These are phyloP conservation scores for Sphenostylis stenocarpa DNA, from an alignment of 306 rosid genomes.

Conservation along the genomic window DNA sequence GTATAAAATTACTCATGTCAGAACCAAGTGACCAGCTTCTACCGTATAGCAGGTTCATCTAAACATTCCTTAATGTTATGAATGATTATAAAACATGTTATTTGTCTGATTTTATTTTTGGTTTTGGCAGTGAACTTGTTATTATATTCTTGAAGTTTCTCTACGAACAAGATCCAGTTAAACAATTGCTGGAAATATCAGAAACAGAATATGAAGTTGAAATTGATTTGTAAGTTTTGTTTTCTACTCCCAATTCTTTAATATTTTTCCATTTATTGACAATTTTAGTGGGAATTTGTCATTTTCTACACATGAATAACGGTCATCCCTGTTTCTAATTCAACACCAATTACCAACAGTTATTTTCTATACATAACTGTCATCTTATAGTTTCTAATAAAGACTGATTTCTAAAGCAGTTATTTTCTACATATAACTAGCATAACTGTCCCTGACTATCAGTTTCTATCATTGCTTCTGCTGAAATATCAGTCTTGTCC, in stretches of 20 bases:
- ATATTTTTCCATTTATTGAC: slow-evolving; percentile 19
- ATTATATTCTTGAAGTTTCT: slow-evolving; percentile 84
- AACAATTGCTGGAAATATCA: slow-evolving; percentile 77
- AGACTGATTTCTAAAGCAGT: too few species aligned
- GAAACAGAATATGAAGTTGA: slow-evolving; percentile 63
- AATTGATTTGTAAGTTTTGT: slow-evolving; percentile 72
- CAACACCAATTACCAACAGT: too few species aligned
- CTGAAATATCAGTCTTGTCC: too few species aligned
- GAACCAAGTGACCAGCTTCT: slow-evolving; percentile 97
- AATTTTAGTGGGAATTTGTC: background rate
- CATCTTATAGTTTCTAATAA: too few species aligned
- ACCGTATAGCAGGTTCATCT: slow-evolving; percentile 74
- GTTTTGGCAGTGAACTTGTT: slow-evolving; percentile 87
- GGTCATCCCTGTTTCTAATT: background rate
- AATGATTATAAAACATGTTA: slow-evolving; percentile 15
- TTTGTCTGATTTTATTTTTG: slow-evolving; percentile 34
- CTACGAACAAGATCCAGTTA: slow-evolving; percentile 91
- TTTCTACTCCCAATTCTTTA: background rate
- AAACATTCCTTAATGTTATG: slow-evolving; percentile 27
- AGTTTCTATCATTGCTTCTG: too few species aligned
- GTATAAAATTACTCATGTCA: slow-evolving; percentile 83
- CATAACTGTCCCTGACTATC: too few species aligned
- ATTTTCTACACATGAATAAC: background rate
- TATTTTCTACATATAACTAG: too few species aligned
- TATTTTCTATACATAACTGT: too few species aligned